Percentiles rank a stretch among this genome's conserved stretches.
Conservation (phyloP, 352 stramenopile genomes). For the Globisporangium yorkense region DNA sequence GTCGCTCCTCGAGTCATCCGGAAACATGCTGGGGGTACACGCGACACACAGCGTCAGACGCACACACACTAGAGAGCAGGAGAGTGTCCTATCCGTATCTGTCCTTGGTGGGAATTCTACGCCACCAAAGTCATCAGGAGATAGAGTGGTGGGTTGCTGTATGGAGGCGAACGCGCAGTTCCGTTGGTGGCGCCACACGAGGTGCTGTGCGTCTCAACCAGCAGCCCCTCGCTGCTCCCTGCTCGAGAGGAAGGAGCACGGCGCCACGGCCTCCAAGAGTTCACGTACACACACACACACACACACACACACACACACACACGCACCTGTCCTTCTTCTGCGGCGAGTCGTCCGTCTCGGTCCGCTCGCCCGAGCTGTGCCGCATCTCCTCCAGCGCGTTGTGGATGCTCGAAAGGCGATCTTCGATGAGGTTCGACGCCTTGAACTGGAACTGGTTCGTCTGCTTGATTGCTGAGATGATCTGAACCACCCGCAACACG, state of each 20-base stretch:
- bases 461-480: constrained; percentile 33
- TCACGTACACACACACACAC: constrained; percentile 7
- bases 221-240: neutral
- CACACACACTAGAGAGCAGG: neutral
- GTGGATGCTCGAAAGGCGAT: constrained; percentile 50
- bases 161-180: constrained; percentile 9
- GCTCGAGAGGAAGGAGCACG: neutral
- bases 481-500: constrained; percentile 7
- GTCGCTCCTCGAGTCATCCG: constrained; percentile 7
- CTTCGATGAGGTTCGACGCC: constrained; percentile 36
- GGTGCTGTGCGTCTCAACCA: neutral
- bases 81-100: constrained; percentile 83
- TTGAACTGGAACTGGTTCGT: constrained; percentile 21
- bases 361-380: constrained; percentile 36
- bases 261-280: constrained; percentile 8
- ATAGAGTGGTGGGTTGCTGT: constrained; percentile 25
- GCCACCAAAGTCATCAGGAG: constrained; percentile 85
- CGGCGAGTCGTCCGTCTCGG: constrained; percentile 46
- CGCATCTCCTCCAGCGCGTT: constrained; percentile 59
- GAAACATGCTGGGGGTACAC: constrained; percentile 14
- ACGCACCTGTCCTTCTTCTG: constrained; percentile 45
- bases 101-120: constrained; percentile 86
- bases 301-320: neutral
- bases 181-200: neutral
- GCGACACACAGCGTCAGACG: neutral